Evolutionary conservation across 768 basidiomycete genomes (phyloP).

Genomic region (Trametes cubensis): DNA sequence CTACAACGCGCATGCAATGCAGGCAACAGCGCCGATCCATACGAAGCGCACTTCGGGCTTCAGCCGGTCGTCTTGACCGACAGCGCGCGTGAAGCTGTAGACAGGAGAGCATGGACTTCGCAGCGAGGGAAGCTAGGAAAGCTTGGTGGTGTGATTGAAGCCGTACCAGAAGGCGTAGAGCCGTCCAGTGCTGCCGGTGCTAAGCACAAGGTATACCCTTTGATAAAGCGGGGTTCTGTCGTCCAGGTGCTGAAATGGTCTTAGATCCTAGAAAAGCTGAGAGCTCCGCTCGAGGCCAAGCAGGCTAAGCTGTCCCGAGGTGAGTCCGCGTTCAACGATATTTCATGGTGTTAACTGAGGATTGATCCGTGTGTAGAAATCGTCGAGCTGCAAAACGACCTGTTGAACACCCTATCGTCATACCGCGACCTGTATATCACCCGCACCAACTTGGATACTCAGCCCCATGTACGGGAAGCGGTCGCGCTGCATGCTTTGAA

Average conservation of each 20-base stretch:
- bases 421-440: conserved; percentile 81
- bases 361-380: conserved; percentile 23
- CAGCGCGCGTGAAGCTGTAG: conserved; percentile 51
- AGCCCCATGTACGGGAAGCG: conserved; percentile 64
- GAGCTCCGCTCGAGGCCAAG: conserved; percentile 53
- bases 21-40: conserved; percentile 44
- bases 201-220: conserved; percentile 5
- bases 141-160: conserved; percentile 58
- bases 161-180: conserved; percentile 46
- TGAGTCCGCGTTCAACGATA: conserved; percentile 27
- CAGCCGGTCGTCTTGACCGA: conserved; percentile 55
- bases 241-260: background rate
- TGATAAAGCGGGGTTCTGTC: background rate
- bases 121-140: conserved; percentile 53
- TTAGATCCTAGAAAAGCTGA: conserved; percentile 62
- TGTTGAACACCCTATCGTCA: conserved; percentile 65
- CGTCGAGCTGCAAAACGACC: conserved; percentile 61
- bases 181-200: background rate
- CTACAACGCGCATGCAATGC: background rate
- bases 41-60: conserved; percentile 77
- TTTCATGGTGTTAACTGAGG: background rate
- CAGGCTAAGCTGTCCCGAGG: conserved; percentile 59
- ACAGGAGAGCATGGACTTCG: conserved; percentile 59
- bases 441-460: conserved; percentile 63
- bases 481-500: conserved; percentile 81